Evolutionary conservation across 2,329 filamentous ascomycete species (phyloP).

Genomic region (Pseudopithomyces maydicus): DNA sequence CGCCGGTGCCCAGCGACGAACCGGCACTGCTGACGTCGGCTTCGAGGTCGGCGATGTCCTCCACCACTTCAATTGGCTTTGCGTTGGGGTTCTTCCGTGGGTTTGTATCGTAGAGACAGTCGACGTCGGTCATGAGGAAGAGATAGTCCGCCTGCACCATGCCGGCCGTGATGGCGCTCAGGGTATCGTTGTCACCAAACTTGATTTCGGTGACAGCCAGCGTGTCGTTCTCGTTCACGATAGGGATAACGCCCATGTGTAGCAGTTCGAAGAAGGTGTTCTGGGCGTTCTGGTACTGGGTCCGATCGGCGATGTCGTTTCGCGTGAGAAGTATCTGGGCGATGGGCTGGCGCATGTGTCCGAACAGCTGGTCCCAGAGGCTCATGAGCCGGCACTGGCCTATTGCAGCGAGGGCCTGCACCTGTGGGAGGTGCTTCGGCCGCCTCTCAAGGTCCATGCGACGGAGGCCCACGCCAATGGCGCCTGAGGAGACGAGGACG

Average conservation of each 20-base stretch:
- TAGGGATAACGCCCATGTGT: slow-evolving; percentile 94
- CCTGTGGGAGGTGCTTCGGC: slow-evolving; percentile 86
- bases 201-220: slow-evolving; percentile 97
- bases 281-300: slow-evolving; percentile 94
- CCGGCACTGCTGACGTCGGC: slow-evolving; percentile 92
- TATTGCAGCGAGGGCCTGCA: slow-evolving; percentile 94
- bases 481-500: slow-evolving; percentile 94
- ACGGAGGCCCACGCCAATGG: slow-evolving; percentile 90
- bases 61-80: slow-evolving; percentile 86
- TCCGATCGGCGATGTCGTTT: slow-evolving; percentile 95
- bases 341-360: slow-evolving; percentile 84
- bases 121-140: slow-evolving; percentile 98
- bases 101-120: slow-evolving; percentile 96
- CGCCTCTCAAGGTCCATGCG: slow-evolving; percentile 87
- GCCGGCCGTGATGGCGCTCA: slow-evolving; percentile 93
- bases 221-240: slow-evolving; percentile 99
- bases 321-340: slow-evolving; percentile 93
- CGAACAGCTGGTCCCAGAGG: slow-evolving; percentile 92
- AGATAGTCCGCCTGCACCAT: slow-evolving; percentile 97
- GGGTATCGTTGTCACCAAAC: slow-evolving; percentile 97
- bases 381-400: slow-evolving; percentile 95
- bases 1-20: slow-evolving; percentile 87
- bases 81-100: slow-evolving; percentile 85
- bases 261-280: slow-evolving; percentile 91
- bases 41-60: slow-evolving; percentile 80